These are phyloP conservation scores for Leccinum incarnatum DNA, from an alignment of 768 basidiomycete species.

Conservation along the genomic window DNA sequence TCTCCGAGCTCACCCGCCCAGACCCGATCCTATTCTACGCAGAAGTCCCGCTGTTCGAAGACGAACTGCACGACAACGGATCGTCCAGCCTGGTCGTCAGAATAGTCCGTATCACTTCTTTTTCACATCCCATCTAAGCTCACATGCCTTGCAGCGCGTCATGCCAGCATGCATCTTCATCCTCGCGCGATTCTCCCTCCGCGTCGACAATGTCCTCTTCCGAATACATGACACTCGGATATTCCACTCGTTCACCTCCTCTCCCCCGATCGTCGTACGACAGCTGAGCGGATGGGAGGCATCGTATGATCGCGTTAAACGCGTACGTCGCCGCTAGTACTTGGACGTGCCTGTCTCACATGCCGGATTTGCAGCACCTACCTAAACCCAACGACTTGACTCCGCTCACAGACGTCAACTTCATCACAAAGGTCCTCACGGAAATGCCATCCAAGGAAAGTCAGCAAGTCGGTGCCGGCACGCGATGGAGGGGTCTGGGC, in stretches of 20 bases:
- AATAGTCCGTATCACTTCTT: constrained; percentile 58
- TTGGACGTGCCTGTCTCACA: not conserved
- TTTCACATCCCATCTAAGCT: not conserved
- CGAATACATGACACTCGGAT: constrained; percentile 85
- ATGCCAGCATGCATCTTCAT: constrained; percentile 96
- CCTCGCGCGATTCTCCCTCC: constrained; percentile 84
- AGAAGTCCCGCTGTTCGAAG: constrained; percentile 91
- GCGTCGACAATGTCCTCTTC: constrained; percentile 95
- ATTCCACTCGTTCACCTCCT: constrained; percentile 76
- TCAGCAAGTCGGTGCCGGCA: constrained; percentile 63
- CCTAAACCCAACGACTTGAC: constrained; percentile 79
- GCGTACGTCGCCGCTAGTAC: constrained; percentile 42
- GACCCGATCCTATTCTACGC: constrained; percentile 99
- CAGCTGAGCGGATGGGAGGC: constrained; percentile 92
- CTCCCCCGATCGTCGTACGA: constrained; percentile 63
- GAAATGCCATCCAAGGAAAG: constrained; percentile 58
- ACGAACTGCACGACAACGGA: constrained; percentile 97
- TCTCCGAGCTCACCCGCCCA: constrained; percentile 79
- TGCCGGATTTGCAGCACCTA: constrained; percentile 45
- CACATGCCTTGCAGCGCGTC: constrained; percentile 62
- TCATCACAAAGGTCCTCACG: constrained; percentile 69
- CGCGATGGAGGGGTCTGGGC: constrained; percentile 83
- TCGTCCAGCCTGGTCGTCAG: constrained; percentile 79
- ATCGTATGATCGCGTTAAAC: constrained; percentile 75
- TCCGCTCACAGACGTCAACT: constrained; percentile 83